Evolutionary conservation across 2,329 filamentous ascomycete species (phyloP).

Genomic region (Coniochaeta prunicola): DNA sequence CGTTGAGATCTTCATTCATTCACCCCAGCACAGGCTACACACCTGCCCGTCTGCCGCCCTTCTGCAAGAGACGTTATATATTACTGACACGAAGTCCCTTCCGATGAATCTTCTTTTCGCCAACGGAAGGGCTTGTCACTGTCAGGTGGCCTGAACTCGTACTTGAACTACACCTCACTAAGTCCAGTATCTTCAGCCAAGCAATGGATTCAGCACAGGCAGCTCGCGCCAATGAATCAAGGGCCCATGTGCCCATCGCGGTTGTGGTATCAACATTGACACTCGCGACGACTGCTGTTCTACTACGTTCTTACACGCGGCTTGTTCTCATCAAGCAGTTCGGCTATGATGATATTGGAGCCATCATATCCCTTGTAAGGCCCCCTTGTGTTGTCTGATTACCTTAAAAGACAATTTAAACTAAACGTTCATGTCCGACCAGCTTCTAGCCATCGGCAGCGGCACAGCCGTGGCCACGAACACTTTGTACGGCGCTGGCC

Average conservation of each 20-base stretch:
- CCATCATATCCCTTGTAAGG: constrained; percentile 12
- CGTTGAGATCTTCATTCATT: background rate
- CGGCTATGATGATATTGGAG: constrained; percentile 15
- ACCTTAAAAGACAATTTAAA: too few relatives aligned
- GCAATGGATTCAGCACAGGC: background rate
- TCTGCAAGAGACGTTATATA: background rate
- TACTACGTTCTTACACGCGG: constrained; percentile 13
- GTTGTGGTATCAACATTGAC: constrained; percentile 11
- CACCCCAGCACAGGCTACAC: too few relatives aligned
- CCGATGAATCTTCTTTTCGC: background rate
- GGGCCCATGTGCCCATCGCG: constrained; percentile 10
- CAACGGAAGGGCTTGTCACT: background rate
- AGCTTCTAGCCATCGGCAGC: constrained; percentile 1
- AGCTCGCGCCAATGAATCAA: background rate
- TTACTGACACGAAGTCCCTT: background rate
- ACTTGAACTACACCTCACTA: background rate
- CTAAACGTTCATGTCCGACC: background rate
- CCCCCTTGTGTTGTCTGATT: background rate
- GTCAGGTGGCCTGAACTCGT: background rate
- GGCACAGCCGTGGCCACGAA: constrained; percentile 5
- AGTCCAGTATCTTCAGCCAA: background rate
- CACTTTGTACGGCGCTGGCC: constrained; percentile 14
- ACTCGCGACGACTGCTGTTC: constrained; percentile 10
- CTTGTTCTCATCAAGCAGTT: constrained; percentile 14
- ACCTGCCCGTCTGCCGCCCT: background rate